A percentile compares a stretch with the other conserved stretches of the same genome.
These are phyloP conservation scores for Aspergillus pseudoviridinutans DNA, from an alignment of 2,329 filamentous ascomycete genomes.

Conservation along the genomic window DNA sequence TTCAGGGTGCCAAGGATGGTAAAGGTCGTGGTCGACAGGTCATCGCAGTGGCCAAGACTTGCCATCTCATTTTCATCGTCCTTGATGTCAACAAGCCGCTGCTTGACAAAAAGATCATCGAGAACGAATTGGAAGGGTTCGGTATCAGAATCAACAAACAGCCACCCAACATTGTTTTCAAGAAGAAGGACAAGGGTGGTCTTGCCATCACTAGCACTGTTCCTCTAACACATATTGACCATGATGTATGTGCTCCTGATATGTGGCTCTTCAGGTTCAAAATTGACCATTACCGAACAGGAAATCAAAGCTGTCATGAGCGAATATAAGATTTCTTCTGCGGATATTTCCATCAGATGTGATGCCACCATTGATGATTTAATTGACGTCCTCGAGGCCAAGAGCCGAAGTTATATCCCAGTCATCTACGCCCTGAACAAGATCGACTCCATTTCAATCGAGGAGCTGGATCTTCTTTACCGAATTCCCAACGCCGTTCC, in stretches of 20 bases:
- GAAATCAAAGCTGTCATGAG: slow-evolving; percentile 98
- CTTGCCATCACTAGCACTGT: slow-evolving; percentile 95
- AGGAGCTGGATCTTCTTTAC: slow-evolving; percentile 93
- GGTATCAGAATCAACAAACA: slow-evolving; percentile 96
- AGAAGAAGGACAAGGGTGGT: slow-evolving; percentile 98
- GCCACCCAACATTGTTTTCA: slow-evolving; percentile 98
- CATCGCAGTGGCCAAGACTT: slow-evolving; percentile 98
- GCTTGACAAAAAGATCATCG: slow-evolving; percentile 94
- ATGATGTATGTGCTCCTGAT: slow-evolving; percentile 53
- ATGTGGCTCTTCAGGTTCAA: slow-evolving; percentile 8
- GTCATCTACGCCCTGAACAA: slow-evolving; percentile 99
- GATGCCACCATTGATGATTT: slow-evolving; percentile 96
- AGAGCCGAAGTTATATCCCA: slow-evolving; percentile 94
- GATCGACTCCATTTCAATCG: slow-evolving; percentile 96
- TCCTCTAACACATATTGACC: slow-evolving; percentile 84
- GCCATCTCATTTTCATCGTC: slow-evolving; percentile 97
- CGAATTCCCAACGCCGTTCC: slow-evolving; percentile 95
- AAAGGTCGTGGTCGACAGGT: slow-evolving; percentile 97
- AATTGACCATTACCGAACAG: slow-evolving; percentile 22
- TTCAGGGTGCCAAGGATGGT: slow-evolving; percentile 96
- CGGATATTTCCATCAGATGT: slow-evolving; percentile 95
- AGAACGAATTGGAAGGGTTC: slow-evolving; percentile 92
- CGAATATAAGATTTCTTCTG: slow-evolving; percentile 94
- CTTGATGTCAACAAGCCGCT: slow-evolving; percentile 97
- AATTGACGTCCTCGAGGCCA: slow-evolving; percentile 93